phyloP scores from a whole-genome alignment of 495 filamentous ascomycete genomes.

The Penicillium waksmanii region DNA sequence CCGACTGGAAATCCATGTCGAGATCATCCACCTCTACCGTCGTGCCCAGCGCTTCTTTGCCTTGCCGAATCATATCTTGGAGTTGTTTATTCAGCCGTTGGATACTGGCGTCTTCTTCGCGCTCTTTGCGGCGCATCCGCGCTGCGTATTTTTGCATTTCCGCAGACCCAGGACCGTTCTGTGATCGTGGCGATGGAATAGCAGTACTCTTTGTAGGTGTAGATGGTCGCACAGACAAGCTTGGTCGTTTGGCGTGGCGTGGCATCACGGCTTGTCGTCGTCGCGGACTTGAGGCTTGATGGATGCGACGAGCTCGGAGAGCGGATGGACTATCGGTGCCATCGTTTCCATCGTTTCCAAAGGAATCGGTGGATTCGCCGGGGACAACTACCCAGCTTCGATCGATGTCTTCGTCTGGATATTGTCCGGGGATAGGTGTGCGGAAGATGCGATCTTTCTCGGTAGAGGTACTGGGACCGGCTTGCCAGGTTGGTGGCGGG shows the following conservation, averaged over 20 bases:
- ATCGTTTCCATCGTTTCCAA: slow-evolving; percentile 10
- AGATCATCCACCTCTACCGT: slow-evolving; percentile 71
- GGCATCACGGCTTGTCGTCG: slow-evolving; percentile 33
- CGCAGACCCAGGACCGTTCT: slow-evolving; percentile 49
- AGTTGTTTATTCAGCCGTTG: slow-evolving; percentile 76
- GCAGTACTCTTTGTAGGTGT: slow-evolving; percentile 42
- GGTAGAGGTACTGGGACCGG: slow-evolving; percentile 12
- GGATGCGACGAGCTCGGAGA: slow-evolving; percentile 23
- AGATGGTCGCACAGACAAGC: slow-evolving; percentile 35
- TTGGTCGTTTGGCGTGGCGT: slow-evolving; percentile 32
- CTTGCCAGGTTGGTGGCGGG: slow-evolving; percentile 36
- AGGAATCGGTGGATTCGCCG: slow-evolving; percentile 28
- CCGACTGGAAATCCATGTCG: slow-evolving; percentile 44
- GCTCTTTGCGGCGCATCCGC: slow-evolving; percentile 67
- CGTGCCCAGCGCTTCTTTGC: slow-evolving; percentile 82
- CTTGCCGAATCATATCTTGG: slow-evolving; percentile 84
- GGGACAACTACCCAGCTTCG: slow-evolving; percentile 81
- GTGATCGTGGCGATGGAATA: slow-evolving; percentile 39
- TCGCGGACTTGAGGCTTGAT: slow-evolving; percentile 32
- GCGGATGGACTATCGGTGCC: slow-evolving; percentile 24
- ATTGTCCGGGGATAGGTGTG: slow-evolving; percentile 33
- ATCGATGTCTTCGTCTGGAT: slow-evolving; percentile 57
- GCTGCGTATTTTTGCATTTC: slow-evolving; percentile 73
- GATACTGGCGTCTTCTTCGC: slow-evolving; percentile 77
- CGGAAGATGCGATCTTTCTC: slow-evolving; percentile 28